Conservation (phyloP, 225 moss, liverwort and hornwort species). For the Lunularia cruciata region DNA sequence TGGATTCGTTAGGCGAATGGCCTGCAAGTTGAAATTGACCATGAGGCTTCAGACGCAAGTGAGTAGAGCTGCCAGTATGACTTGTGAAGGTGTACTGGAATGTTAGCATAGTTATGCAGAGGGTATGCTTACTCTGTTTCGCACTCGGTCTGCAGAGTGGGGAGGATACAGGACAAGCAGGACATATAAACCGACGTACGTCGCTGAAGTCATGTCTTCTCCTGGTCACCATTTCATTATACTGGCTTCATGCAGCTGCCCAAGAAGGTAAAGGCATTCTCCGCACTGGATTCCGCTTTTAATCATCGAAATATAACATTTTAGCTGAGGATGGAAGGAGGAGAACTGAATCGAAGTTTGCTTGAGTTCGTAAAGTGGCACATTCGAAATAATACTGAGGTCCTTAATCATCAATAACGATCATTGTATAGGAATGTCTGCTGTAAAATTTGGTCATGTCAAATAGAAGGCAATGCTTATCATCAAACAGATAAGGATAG, state of each 20-base stretch:
- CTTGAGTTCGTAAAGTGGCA: background rate
- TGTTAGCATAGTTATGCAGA: background rate
- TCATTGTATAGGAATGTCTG: background rate
- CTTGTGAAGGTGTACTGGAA: background rate
- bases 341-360: background rate
- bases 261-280: constrained; percentile 25
- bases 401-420: too few relatives aligned
- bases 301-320: background rate
- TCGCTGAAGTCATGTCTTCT: background rate
- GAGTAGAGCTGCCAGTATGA: background rate
- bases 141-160: background rate
- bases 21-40: too few relatives aligned
- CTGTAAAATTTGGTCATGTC: background rate
- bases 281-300: background rate
- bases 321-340: background rate
- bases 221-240: constrained; percentile 18
- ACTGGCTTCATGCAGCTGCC: constrained; percentile 22
- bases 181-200: constrained; percentile 5
- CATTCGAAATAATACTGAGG: too few relatives aligned
- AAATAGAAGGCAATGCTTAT: too few relatives aligned
- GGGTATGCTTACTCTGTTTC: background rate
- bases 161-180: constrained; percentile 1
- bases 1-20: too few relatives aligned
- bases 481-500: too few relatives aligned
- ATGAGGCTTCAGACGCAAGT: too few relatives aligned